These are phyloP conservation scores for Skeletonema potamos DNA, from an alignment of 108 stramenopile genomes.

Conservation along the genomic window DNA sequence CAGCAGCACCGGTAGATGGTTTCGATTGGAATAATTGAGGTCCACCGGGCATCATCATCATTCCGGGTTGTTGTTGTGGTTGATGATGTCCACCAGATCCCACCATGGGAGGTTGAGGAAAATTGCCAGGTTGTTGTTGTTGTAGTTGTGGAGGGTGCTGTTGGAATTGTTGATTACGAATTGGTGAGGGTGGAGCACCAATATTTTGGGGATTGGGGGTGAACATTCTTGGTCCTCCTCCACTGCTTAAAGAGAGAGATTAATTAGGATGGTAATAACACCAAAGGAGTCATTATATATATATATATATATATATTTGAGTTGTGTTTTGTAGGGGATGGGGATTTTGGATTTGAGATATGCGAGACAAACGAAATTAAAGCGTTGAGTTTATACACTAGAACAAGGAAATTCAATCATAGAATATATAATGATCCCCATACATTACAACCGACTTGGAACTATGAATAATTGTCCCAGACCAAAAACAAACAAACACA, in stretches of 20 bases:
- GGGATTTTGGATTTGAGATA: no score
- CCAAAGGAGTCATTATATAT: no score
- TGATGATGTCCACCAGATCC: conserved; percentile 7
- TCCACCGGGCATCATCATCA: not conserved
- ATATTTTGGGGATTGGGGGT: conserved; percentile 11
- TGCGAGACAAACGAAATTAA: no score
- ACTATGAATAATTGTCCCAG: no score
- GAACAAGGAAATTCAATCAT: no score
- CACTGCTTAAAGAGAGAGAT: not conserved
- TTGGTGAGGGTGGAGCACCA: conserved; percentile 2
- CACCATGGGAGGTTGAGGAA: conserved; percentile 21
- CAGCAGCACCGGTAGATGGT: not conserved
- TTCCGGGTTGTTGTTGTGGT: not conserved
- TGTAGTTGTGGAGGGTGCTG: no score
- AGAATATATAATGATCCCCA: no score
- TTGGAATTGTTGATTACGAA: not conserved
- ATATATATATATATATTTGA: no score
- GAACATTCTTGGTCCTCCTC: conserved; percentile 8
- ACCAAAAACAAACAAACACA: no score
- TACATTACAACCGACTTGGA: no score
- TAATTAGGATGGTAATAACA: not conserved
- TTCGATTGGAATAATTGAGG: not conserved
- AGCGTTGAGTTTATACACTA: no score
- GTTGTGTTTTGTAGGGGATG: no score
- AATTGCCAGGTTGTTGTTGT: conserved; percentile 8